Evolutionary conservation across 139 green algal species (phyloP).

Genomic region (Yamagishiella unicocca): DNA sequence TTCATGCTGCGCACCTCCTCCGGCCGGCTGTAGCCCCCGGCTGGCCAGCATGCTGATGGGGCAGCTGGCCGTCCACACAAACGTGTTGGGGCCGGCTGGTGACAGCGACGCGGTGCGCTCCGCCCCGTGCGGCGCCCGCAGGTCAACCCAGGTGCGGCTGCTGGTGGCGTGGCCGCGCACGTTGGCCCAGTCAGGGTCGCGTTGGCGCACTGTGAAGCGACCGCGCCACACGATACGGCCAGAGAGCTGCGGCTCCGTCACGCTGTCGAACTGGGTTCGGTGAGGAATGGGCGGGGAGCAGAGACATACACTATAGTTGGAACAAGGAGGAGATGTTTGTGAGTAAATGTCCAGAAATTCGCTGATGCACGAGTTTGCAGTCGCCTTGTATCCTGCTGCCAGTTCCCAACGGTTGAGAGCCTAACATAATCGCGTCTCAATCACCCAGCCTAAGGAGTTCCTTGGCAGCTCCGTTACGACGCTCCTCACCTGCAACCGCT

Average conservation of each 20-base stretch:
- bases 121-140: neutral
- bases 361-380: no score
- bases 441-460: neutral
- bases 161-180: constrained; percentile 33
- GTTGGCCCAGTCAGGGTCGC: constrained; percentile 19
- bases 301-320: no score
- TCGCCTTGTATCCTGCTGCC: no score
- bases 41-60: neutral
- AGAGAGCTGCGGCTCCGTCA: neutral
- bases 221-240: constrained; percentile 34
- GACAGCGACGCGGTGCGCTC: constrained; percentile 11
- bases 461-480: neutral
- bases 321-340: no score
- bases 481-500: neutral
- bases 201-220: constrained; percentile 28
- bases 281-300: no score
- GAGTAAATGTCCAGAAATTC: no score
- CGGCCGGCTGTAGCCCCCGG: neutral
- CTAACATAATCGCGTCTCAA: no score
- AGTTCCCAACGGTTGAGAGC: no score
- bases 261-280: neutral
- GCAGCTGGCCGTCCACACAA: constrained; percentile 41
- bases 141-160: constrained; percentile 28
- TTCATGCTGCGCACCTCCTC: neutral
- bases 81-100: constrained; percentile 32